Base-by-base conservation (phyloP, 2,329 filamentous ascomycete genomes). In the Pezicula carpinea region DNA sequence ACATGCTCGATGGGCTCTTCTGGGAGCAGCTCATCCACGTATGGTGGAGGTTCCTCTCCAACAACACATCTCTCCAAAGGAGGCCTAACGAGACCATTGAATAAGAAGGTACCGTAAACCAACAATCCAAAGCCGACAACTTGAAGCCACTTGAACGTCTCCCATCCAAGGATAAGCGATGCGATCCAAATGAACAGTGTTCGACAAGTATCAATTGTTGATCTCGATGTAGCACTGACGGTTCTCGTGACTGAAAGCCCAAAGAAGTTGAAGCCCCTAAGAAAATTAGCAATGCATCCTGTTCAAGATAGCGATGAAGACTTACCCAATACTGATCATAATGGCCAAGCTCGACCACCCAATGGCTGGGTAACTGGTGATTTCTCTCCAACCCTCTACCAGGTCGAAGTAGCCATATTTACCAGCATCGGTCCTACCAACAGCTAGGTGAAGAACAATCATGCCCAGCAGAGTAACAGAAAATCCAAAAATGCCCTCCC, bases 171-270 rank as follows among this genome's bases (percentile, higher is more conserved):
- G 4, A 87, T 89, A 4, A 99, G 79, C 15, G 89, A 95, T 13
- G 96, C 88, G 22, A 99, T 78, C 93, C 93, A 99, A 69, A 99
- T 97, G 71, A 99, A 97, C 1, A 99, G 79, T 0, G 93, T 99
- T 34, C 92, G 83, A 74, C 91, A 97, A 1, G 93, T 99, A 67
- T 99, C 93, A 59, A 99, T 97, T 26, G 92, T 97, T 26, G 89
- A 95, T 51, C 93, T 83, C 1, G 92, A 89, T 0, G 93, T 99
- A 10, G 93, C 93, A 53, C 87, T 95, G 56, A 99, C 89, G 52
- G 71, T 83, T 50, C 89, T 82, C 1, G 93, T 99, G 7, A 99
- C 92, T 1, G 88, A 93, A 8, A 99, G 79, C 6, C 93, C 93
- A 67, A 99, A 99, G 74, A 95, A 99, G 71, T 99, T 99, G 79